phyloP scores from a whole-genome alignment of 176 grass and related monocot species.

The Raddia guianensis region DNA sequence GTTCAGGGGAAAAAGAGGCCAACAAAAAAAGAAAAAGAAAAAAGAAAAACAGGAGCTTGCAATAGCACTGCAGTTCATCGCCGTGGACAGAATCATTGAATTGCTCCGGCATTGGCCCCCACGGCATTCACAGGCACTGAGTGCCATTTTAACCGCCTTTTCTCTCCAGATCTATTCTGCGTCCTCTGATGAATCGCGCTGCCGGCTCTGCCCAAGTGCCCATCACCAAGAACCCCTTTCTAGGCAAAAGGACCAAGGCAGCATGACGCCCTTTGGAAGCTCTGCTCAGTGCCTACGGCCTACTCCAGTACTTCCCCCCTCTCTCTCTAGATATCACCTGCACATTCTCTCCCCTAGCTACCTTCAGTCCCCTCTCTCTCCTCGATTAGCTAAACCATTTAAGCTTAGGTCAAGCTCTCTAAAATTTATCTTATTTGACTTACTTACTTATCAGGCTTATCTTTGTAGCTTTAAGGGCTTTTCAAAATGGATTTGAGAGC shows the following conservation, averaged over 20 bases:
- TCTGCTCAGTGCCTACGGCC: background rate
- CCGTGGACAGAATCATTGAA: slow-evolving; percentile 44
- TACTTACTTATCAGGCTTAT: no score
- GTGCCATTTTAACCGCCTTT: slow-evolving; percentile 42
- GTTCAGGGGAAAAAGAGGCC: no score
- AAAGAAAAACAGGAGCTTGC: no score
- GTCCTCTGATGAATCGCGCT: slow-evolving; percentile 26
- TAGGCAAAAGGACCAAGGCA: slow-evolving; percentile 46
- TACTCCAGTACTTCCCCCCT: background rate
- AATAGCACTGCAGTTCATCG: no score
- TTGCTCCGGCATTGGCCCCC: slow-evolving; percentile 21
- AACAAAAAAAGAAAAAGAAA: no score
- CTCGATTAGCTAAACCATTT: background rate
- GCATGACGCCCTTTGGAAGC: slow-evolving; percentile 44
- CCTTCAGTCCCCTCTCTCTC: no score
- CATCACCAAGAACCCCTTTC: slow-evolving; percentile 8
- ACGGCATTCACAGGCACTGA: slow-evolving; percentile 47
- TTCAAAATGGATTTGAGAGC: no score
- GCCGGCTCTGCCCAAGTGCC: slow-evolving; percentile 9
- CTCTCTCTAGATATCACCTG: slow-evolving; percentile 37
- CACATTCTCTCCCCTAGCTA: background rate
- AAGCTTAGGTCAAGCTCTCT: no score
- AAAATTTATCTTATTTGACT: no score
- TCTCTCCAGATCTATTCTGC: slow-evolving; percentile 48
- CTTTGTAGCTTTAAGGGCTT: no score